These are phyloP conservation scores for Colletotrichum tabaci DNA, from an alignment of 2,329 filamentous ascomycete genomes.

Conservation along the genomic window DNA sequence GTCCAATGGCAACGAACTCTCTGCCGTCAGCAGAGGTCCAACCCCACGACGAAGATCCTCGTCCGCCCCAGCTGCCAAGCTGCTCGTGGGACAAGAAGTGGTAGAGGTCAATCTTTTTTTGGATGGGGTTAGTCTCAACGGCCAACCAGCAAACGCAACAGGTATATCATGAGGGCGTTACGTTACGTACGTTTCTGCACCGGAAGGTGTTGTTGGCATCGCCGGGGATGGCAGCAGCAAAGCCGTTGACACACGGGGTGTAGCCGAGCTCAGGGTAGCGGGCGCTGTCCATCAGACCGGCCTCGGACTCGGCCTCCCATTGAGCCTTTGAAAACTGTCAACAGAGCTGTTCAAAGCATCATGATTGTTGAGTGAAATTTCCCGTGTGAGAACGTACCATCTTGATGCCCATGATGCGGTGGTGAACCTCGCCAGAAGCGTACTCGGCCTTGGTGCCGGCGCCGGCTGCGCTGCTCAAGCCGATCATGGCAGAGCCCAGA, in stretches of 20 bases:
- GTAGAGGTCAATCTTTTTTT: constrained; percentile 51
- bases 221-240: constrained; percentile 60
- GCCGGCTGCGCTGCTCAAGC: constrained; percentile 44
- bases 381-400: constrained; percentile 39
- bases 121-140: background rate
- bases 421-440: constrained; percentile 44
- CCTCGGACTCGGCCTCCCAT: constrained; percentile 52
- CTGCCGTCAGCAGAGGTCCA: constrained; percentile 67
- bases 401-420: constrained; percentile 47
- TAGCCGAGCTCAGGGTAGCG: constrained; percentile 56
- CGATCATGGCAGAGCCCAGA: constrained; percentile 44
- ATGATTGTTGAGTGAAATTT: no score
- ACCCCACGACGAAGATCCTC: constrained; percentile 63
- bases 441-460: constrained; percentile 46
- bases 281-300: constrained; percentile 53
- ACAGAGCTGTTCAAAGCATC: background rate
- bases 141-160: no score
- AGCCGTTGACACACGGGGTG: constrained; percentile 58
- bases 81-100: constrained; percentile 55
- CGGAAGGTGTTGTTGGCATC: constrained; percentile 63
- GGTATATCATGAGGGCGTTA: no score
- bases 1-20: constrained; percentile 69
- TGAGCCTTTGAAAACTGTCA: constrained; percentile 44
- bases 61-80: constrained; percentile 52
- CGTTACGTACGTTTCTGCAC: constrained; percentile 59